Conservation (phyloP, 106 monocot genomes). For the Xerophyta viscosa region DNA sequence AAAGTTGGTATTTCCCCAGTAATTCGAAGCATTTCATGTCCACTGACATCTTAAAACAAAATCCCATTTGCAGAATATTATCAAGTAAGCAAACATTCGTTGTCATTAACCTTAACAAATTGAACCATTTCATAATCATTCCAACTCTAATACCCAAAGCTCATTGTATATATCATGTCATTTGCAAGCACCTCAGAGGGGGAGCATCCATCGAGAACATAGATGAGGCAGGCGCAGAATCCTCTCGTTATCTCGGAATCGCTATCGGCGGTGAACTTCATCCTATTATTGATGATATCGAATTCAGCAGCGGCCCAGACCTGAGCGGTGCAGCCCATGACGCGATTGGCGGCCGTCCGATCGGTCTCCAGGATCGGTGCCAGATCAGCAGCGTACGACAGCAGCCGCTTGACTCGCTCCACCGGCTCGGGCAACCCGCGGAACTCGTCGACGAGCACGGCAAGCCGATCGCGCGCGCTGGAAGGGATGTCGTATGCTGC, state of each 20-base stretch:
- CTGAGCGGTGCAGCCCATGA: conserved; percentile 95
- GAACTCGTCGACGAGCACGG: conserved; percentile 57
- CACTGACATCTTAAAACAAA: too few relatives aligned
- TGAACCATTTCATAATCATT: too few relatives aligned
- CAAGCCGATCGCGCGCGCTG: conserved; percentile 21
- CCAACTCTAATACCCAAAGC: too few relatives aligned
- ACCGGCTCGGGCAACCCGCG: conserved; percentile 40
- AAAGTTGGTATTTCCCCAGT: not conserved
- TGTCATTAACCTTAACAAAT: too few relatives aligned
- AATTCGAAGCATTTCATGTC: too few relatives aligned
- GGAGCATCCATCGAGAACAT: conserved; percentile 56
- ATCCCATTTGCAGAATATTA: too few relatives aligned
- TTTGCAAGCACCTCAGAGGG: conserved; percentile 46
- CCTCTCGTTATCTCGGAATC: conserved; percentile 94
- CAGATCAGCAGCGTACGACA: conserved; percentile 57
- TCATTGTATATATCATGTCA: too few relatives aligned
- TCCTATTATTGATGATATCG: conserved; percentile 26
- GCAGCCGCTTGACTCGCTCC: conserved; percentile 79
- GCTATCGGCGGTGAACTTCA: conserved; percentile 75
- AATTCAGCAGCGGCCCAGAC: conserved; percentile 49
- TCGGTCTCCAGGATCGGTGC: conserved; percentile 33
- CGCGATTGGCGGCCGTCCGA: conserved; percentile 51
- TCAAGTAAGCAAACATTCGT: too few relatives aligned
- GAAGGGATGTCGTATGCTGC: conserved; percentile 6
- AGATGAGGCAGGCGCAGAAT: conserved; percentile 73